phyloP scores from a whole-genome alignment of 495 filamentous ascomycete genomes.

The Neurospora sp. region DNA sequence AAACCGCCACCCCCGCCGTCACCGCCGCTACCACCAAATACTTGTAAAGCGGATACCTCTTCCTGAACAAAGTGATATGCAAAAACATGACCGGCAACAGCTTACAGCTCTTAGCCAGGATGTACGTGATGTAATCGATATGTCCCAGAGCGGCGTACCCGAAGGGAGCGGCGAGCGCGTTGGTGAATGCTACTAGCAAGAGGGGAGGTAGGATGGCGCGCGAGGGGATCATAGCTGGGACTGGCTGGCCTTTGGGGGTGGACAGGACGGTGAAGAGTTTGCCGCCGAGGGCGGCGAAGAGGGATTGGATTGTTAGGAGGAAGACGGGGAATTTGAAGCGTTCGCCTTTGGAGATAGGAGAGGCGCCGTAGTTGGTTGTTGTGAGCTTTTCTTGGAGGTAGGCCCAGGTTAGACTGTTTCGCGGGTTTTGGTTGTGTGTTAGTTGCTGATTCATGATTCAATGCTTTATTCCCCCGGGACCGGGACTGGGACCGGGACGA shows the following conservation, averaged over 20 bases:
- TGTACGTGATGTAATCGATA: slow-evolving; percentile 98
- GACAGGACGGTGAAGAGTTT: slow-evolving; percentile 67
- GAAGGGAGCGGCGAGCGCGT: slow-evolving; percentile 83
- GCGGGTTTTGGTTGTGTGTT: background rate
- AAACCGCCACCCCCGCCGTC: slow-evolving; percentile 85
- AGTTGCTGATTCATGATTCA: background rate
- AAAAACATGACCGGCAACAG: slow-evolving; percentile 95
- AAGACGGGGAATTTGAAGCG: slow-evolving; percentile 89
- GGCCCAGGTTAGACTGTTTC: slow-evolving; percentile 78
- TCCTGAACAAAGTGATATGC: slow-evolving; percentile 85
- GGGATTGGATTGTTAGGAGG: slow-evolving; percentile 90
- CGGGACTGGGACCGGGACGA: no score
- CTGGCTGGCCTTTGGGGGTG: slow-evolving; percentile 37
- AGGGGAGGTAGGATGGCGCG: slow-evolving; percentile 64
- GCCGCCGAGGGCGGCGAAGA: slow-evolving; percentile 74
- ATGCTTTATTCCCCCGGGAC: no score
- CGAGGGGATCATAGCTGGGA: slow-evolving; percentile 66
- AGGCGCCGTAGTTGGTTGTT: slow-evolving; percentile 70
- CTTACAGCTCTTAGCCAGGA: slow-evolving; percentile 96
- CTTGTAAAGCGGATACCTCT: slow-evolving; percentile 88
- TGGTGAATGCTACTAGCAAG: slow-evolving; percentile 73
- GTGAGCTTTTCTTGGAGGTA: slow-evolving; percentile 96
- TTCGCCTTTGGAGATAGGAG: slow-evolving; percentile 20
- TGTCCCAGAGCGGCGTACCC: slow-evolving; percentile 88
- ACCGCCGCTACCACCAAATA: slow-evolving; percentile 87